A percentile compares a stretch with the other conserved stretches of the same genome.
Evolutionary conservation across 192 early-diverging fungal genomes (phyloP).

Genomic region (Geranomyces michiganensis): DNA sequence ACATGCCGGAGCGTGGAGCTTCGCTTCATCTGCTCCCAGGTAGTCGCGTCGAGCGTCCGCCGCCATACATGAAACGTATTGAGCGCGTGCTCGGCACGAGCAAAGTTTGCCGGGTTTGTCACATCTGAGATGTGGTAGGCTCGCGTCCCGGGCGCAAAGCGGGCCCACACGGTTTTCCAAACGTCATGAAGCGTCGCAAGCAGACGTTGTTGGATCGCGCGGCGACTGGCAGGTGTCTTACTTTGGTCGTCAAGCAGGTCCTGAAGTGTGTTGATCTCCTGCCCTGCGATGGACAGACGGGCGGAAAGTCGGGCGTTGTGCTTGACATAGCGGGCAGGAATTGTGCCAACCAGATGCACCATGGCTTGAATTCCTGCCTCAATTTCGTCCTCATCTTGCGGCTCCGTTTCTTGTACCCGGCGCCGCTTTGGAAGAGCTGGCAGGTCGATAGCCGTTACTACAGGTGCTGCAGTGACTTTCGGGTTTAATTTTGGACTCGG

Average conservation of each 20-base stretch:
- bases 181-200: slow-evolving; percentile 25
- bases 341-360: slow-evolving; percentile 29
- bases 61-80: slow-evolving; percentile 40
- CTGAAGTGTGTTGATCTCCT: slow-evolving; percentile 21
- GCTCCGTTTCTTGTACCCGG: not conserved
- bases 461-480: not conserved
- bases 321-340: slow-evolving; percentile 38
- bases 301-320: slow-evolving; percentile 34
- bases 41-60: slow-evolving; percentile 29
- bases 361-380: slow-evolving; percentile 33
- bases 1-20: slow-evolving; percentile 21
- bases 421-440: not conserved
- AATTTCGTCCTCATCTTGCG: slow-evolving; percentile 17
- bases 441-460: not conserved
- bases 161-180: slow-evolving; percentile 39
- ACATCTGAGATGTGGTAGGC: slow-evolving; percentile 36
- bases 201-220: slow-evolving; percentile 38
- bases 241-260: not conserved
- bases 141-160: slow-evolving; percentile 32
- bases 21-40: slow-evolving; percentile 30
- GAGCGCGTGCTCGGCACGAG: slow-evolving; percentile 34
- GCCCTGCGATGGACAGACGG: slow-evolving; percentile 23
- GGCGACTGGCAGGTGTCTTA: not conserved
- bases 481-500: not conserved
- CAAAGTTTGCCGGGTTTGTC: slow-evolving; percentile 11